Base-by-base conservation (phyloP, 2,329 filamentous ascomycete species). In the Diplodia intermedia region DNA sequence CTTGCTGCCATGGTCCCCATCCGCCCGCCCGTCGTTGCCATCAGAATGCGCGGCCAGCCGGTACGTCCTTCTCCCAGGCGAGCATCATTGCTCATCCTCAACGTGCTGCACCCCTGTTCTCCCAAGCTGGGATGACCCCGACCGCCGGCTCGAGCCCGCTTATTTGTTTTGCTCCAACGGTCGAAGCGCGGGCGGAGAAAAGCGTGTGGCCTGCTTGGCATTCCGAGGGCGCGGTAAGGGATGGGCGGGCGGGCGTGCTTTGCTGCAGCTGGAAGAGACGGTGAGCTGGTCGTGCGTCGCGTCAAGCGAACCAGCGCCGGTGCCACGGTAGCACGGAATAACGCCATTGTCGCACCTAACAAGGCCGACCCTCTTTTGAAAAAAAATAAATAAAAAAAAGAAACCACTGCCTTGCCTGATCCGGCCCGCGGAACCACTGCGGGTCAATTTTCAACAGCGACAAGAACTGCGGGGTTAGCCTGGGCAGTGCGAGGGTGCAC, bases 151-250 rank as follows among this genome's bases (percentile, higher is more conserved):
- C 60, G 60, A 63, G 60, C 60, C 60, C 43, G 47, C 47, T 33
- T 61, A 50, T 49, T 33, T 40, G 14, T 61, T 26, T 49, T 61
- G 57, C 54, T 20, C 31, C 60, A 62, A 62, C 60, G 43, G 60
- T 29, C 15, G n/a, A 18, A 49, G 56, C 38, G 56, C 9, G 40
- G 18, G 40, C 57, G 60, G 29, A 14, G 57, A 36, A 29, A 43
- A 26, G n/a, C n/a, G 40, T 14, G 33, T 61, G 56, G 56, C 56
- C 40, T 52, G 62, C 18, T 18, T 47, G 43, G 43, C 62, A 65
- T 65, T 65, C 62, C 62, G 38, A 65, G 12, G 36, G 50, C 50
- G 52, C 49, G 62, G 62, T 55, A 65, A 65, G 52, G 62, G 49
- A 33, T 20, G 38, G 38, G 36, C 15, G 6, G 29, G 18, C 53